Evolutionary conservation across 2,329 filamentous ascomycete genomes (phyloP), one percentile per base, ranked within the genome.

Genomic region (Sphaerulina vaccinii): DNA sequence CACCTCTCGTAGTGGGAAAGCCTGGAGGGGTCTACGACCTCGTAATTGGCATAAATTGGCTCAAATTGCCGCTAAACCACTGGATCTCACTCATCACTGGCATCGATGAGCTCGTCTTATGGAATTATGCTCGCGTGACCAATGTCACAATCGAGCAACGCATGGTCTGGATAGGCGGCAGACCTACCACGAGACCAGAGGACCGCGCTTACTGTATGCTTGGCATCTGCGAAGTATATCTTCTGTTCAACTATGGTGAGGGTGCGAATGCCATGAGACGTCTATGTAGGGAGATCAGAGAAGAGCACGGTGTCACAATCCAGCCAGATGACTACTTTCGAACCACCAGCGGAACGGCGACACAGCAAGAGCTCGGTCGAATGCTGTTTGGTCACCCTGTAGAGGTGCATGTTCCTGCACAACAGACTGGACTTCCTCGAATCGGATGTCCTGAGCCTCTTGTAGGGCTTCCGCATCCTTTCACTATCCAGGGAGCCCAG

Each of bases 191-290:
- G 11, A 27, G 50, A 24, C 23, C 18, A 5, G 54, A 56, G 23
- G 54, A 56, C 19, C 13, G 22, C 4, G 43, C 41, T 5, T 56
- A 56, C 37, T 54, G 51, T 41, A 42, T 54, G 29, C 42, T 54
- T 3, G 54, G 54, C 19, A 36, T 55, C 2, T 55, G 29, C 32
- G 18, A 44, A 5, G 22, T 55, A 9, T 52, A 36, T 21, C 22
- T 55, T 13, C 40, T 45, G 10, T 33, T 53, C 16, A 43, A 42
- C 19, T 53, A 53, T 19, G 51, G 51, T 4, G 44, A 49, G 19
- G 45, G 51, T 3, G 13, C 24, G 16, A 37, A 53, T 15, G 51
- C 51, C 1, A 29, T 49, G 27, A 44, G 40, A 3, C 35, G 45
- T 6, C 19, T 57, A 23, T 15, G 32, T 23, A 45, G 29, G 36